These are phyloP conservation scores for Dillenia turbinata DNA, from an alignment of 164 flowering plant species.

Conservation along the genomic window DNA sequence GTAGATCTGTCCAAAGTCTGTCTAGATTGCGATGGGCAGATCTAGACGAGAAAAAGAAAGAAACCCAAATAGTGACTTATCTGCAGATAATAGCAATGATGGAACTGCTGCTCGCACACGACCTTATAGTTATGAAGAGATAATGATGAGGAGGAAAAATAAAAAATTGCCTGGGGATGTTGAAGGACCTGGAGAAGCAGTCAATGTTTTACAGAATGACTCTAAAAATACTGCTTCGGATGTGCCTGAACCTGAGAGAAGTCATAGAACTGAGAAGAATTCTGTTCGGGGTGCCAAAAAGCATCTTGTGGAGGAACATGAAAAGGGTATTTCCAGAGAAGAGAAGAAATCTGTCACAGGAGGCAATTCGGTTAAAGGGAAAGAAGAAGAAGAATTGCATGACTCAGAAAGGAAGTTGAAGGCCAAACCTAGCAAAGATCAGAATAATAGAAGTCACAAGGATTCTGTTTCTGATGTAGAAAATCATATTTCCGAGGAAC, in stretches of 20 bases:
- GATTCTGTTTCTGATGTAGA: slow-evolving; percentile 12
- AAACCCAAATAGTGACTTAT: slow-evolving; percentile 15
- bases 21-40: slow-evolving; percentile 39
- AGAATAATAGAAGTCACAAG: slow-evolving; percentile 12
- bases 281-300: slow-evolving; percentile 11
- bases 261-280: slow-evolving; percentile 15
- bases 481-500: slow-evolving; percentile 22
- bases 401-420: slow-evolving; percentile 24
- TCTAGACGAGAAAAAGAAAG: slow-evolving; percentile 30
- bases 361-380: slow-evolving; percentile 18
- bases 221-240: slow-evolving; percentile 22
- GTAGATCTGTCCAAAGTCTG: too few relatives aligned
- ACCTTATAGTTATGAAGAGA: slow-evolving; percentile 80
- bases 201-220: slow-evolving; percentile 8
- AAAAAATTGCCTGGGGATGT: slow-evolving; percentile 35
- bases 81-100: slow-evolving; percentile 28
- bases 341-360: slow-evolving; percentile 23
- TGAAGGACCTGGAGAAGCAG: slow-evolving; percentile 18
- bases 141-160: slow-evolving; percentile 64
- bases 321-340: slow-evolving; percentile 30
- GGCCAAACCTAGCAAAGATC: slow-evolving; percentile 19
- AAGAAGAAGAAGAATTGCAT: slow-evolving; percentile 20
- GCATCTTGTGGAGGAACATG: slow-evolving; percentile 18
- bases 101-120: slow-evolving; percentile 93
- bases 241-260: slow-evolving; percentile 21